These are phyloP conservation scores for Cyclotella sp. DNA, from an alignment of 108 stramenopile species.

Conservation along the genomic window DNA sequence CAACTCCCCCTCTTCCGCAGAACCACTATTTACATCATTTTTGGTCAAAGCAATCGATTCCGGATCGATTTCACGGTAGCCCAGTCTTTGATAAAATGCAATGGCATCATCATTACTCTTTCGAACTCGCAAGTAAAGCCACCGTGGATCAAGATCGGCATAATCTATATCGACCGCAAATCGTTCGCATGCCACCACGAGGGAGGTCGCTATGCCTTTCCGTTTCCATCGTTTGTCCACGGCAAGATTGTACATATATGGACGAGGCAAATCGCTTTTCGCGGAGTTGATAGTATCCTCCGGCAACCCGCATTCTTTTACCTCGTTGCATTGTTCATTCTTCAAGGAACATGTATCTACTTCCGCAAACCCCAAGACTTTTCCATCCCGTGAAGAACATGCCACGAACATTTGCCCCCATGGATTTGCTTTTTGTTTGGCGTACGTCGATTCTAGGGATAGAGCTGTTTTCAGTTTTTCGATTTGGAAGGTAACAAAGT, in stretches of 20 bases:
- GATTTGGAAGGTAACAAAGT: conserved; percentile 69
- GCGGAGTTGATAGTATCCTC: not conserved
- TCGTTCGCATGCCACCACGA: conserved; percentile 64
- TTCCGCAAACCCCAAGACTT: conserved; percentile 70
- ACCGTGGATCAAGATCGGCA: not conserved
- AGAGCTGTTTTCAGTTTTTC: conserved; percentile 68
- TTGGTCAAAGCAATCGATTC: conserved; percentile 32
- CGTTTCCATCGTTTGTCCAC: conserved; percentile 62
- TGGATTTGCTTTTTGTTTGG: conserved; percentile 36
- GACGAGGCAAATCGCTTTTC: conserved; percentile 38
- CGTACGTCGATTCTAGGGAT: conserved; percentile 65
- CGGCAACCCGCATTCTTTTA: not conserved
- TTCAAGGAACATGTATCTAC: conserved; percentile 58
- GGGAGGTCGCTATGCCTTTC: conserved; percentile 64
- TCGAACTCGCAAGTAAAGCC: conserved; percentile 64
- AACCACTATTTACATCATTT: conserved; percentile 53
- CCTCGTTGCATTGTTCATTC: conserved; percentile 4
- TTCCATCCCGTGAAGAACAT: conserved; percentile 46
- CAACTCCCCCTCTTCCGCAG: conserved; percentile 53
- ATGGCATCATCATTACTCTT: conserved; percentile 63
- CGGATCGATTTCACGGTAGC: conserved; percentile 55
- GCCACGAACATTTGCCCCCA: conserved; percentile 73
- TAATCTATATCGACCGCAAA: conserved; percentile 29
- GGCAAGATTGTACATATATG: conserved; percentile 85
- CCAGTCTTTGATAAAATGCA: conserved; percentile 58